Percentiles rank a stretch among this genome's conserved stretches.
These are phyloP conservation scores for Kappamyces sp. DNA, from an alignment of 192 early-diverging fungal genomes.

Conservation along the genomic window DNA sequence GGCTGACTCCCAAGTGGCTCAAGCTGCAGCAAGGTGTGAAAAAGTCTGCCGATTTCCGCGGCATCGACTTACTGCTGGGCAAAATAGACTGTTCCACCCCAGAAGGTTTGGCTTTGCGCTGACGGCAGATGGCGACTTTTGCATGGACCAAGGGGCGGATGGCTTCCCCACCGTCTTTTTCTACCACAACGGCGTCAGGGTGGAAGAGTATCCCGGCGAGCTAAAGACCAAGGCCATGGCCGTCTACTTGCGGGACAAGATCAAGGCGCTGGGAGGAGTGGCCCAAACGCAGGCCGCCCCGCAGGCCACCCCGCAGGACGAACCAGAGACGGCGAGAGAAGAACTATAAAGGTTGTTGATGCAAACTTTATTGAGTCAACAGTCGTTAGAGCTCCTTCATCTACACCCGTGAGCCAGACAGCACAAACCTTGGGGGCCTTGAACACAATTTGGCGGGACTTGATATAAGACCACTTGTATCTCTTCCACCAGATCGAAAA, in stretches of 20 bases:
- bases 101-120: background rate
- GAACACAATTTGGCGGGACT: constrained; percentile 89
- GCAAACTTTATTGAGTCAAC: too few relatives aligned
- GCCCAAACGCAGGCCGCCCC: too few relatives aligned
- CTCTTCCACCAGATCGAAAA: constrained; percentile 87
- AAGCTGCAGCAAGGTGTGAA: constrained; percentile 2
- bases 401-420: background rate
- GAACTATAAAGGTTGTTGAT: too few relatives aligned
- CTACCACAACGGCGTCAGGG: constrained; percentile 26
- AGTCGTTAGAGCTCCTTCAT: too few relatives aligned
- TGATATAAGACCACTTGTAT: constrained; percentile 86
- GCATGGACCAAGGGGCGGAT: background rate
- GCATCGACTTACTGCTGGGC: constrained; percentile 1
- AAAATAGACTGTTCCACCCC: constrained; percentile 14
- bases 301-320: too few relatives aligned
- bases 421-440: constrained; percentile 23
- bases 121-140: constrained; percentile 11
- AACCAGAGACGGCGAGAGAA: too few relatives aligned
- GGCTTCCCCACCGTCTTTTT: constrained; percentile 28
- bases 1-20: constrained; percentile 12
- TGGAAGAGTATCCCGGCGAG: constrained; percentile 32
- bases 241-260: background rate
- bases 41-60: background rate
- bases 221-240: constrained; percentile 17
- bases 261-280: too few relatives aligned